Base-by-base conservation (phyloP, 2,329 filamentous ascomycete genomes). In the Torrubiellomyces zombiae region DNA sequence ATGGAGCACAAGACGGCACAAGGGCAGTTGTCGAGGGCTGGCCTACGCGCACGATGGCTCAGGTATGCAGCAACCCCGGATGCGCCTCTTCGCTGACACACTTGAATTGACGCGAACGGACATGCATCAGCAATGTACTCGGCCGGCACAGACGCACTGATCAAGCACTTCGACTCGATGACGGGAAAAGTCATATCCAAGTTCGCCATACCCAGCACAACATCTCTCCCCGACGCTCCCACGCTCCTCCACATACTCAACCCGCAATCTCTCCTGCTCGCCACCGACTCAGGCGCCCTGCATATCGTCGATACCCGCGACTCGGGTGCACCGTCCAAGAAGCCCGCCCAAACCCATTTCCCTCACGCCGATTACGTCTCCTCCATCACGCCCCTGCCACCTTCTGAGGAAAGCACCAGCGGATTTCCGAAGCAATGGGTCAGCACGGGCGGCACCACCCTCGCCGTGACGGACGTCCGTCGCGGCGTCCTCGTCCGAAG, bases 391-490 rank as follows among this genome's bases (percentile, higher is more conserved):
- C 74, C 85, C 1, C 66, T 98, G 1, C 83, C 85, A 0, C 67
- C 85, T 0, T 75, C 77, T 2, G 65, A 74, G 16, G 70, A 77
- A 28, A 89, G 78, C 48, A 93, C 82, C 0, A 86, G 77, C 11
- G 85, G 85, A 5, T 86, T 80, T 47, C 73, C 80, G 40, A 93
- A 93, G 53, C 86, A 95, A 53, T 98, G 83, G 78, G 67, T 94
- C 26, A 89, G 78, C 18, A 94, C 85, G 0, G 89, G 89, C 17
- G 85, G 83, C 21, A 86, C 81, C 2, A 95, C 86, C 1, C 57
- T 98, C 12, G 81, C 83, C 2, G 75, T 94, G 18, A 92, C 83
- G 0, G 89, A 98, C 46, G 58, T 94, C 21, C 71, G 86, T 14
- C 66, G 80, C 23, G 86, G 86, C 9, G 80, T 94, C 5, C 56